Base-by-base conservation (phyloP, 2,329 filamentous ascomycete genomes). In the Nannizziopsis arthrosporioides region DNA sequence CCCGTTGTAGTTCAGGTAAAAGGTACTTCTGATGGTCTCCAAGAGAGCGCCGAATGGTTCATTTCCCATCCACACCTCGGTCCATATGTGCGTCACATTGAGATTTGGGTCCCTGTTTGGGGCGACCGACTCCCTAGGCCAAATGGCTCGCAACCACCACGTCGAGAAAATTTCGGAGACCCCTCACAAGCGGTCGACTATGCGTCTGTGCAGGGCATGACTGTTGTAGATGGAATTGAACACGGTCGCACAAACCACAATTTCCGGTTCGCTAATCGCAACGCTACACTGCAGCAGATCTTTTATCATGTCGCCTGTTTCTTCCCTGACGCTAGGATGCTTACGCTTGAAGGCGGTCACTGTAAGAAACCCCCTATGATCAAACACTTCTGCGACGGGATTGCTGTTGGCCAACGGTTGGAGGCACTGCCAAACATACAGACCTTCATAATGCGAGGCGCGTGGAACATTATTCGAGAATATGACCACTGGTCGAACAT, bases 21-120 rank as follows among this genome's bases (percentile, higher is more conserved):
- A 65, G 83, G 81, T 0, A 85, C 81, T 0, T 68, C 76, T 34
- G 72, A 76, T n/a, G 81, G 75, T 12, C 66, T 85, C 36, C 67
- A 75, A 37, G 72, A 78, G 42, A 77, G 81, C 5, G 69, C 75
- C 53, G 54, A 67, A 31, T 85, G 82, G 69, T 83, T 87, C 55
- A 62, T 67, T 12, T 55, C 64, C 8, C 73, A 80, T 51, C 68
- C 73, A 22, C 76, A 84, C 57, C 73, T 87, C 5, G 73, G 76
- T 15, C 56, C 65, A 7, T 78, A 85, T 55, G 78, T 87, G 51
- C 80, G 79, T 54, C 83, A 87, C 58, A 75, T 86, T 51, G 83
- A 87, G 63, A 73, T 86, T 37, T 87, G 83, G 82, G 84, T 87
- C 53, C 83, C 84, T 2, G 82, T 86, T 36, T 87, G 73, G 66